These are phyloP conservation scores for Penicillium digitatum DNA, from an alignment of 2,329 filamentous ascomycete species.

Conservation along the genomic window DNA sequence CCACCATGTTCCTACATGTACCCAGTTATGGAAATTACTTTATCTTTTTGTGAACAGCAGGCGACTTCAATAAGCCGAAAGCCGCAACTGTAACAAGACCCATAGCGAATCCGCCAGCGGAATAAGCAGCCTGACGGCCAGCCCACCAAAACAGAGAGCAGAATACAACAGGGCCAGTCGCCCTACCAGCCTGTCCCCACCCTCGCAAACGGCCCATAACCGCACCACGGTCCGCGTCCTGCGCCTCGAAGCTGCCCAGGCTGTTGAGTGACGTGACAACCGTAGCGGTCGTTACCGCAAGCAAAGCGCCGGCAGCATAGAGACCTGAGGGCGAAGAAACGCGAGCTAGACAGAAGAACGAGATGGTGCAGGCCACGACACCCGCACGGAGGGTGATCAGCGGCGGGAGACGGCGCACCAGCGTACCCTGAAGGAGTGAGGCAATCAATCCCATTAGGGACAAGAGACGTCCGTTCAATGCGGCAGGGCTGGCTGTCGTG, in stretches of 20 bases:
- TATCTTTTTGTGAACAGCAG: constrained; percentile 31
- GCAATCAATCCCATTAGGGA: constrained; percentile 90
- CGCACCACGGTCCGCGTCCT: constrained; percentile 72
- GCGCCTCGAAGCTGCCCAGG: constrained; percentile 83
- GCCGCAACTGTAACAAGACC: constrained; percentile 66
- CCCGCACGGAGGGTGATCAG: constrained; percentile 75
- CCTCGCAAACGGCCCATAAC: constrained; percentile 80
- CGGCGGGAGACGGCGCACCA: constrained; percentile 80
- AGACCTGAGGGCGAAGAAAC: constrained; percentile 65
- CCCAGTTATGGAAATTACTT: background rate
- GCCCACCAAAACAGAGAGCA: constrained; percentile 99
- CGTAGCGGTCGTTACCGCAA: constrained; percentile 87
- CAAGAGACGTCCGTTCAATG: constrained; percentile 77
- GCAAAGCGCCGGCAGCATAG: constrained; percentile 74
- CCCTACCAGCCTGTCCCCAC: constrained; percentile 80
- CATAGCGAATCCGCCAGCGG: constrained; percentile 75
- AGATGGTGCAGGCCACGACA: constrained; percentile 68
- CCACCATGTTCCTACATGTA: background rate
- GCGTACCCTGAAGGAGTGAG: constrained; percentile 86
- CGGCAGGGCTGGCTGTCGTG: constrained; percentile 49
- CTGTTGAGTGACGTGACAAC: constrained; percentile 93
- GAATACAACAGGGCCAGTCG: constrained; percentile 82
- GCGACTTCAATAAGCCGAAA: constrained; percentile 67
- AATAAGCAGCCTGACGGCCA: constrained; percentile 79
- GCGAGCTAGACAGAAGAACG: constrained; percentile 74